Evolutionary conservation across 2,329 filamentous ascomycete genomes (phyloP).

Genomic region (Beauveria medogensis): DNA sequence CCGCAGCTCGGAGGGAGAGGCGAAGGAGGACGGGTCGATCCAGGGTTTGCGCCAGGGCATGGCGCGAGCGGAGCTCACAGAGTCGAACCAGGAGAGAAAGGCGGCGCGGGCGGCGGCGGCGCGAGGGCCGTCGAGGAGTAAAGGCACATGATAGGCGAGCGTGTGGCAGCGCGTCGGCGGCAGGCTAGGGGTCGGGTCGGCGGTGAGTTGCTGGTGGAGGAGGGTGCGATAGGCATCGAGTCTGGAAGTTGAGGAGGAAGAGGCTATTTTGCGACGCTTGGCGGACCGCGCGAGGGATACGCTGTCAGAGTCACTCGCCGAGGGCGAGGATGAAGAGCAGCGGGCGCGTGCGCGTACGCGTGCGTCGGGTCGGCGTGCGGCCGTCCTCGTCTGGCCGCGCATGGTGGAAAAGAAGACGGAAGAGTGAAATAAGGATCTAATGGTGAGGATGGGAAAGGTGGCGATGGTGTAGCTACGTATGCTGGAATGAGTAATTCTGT

Average conservation of each 20-base stretch:
- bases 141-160: constrained; percentile 40
- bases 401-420: neutral
- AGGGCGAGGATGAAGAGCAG: neutral
- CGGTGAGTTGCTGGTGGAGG: neutral
- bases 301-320: neutral
- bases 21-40: constrained; percentile 33
- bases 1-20: constrained; percentile 27
- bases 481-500: neutral
- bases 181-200: neutral
- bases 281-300: neutral
- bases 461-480: neutral
- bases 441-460: neutral
- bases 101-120: constrained; percentile 24
- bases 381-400: neutral
- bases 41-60: constrained; percentile 55
- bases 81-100: constrained; percentile 46
- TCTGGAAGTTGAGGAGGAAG: neutral
- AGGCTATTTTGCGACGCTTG: constrained; percentile 9
- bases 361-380: neutral
- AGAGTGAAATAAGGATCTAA: neutral
- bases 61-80: constrained; percentile 34
- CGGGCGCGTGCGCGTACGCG: neutral
- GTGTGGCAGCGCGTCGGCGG: constrained; percentile 24
- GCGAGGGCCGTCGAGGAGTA: constrained; percentile 34
- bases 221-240: neutral